Conservation (phyloP, 345 rosid species). For the Acer yangbiense region DNA sequence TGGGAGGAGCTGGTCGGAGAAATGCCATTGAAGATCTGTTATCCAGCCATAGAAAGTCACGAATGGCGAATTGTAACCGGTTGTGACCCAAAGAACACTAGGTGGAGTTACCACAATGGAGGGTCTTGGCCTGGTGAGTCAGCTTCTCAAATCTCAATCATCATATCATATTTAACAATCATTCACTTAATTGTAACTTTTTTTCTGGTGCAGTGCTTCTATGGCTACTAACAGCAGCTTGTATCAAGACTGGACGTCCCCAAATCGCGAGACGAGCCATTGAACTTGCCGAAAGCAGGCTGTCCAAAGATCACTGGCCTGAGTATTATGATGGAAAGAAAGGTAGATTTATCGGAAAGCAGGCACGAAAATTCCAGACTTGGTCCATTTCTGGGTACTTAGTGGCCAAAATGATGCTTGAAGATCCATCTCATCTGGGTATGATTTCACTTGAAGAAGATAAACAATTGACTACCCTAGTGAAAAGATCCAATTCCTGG, state of each 20-base stretch:
- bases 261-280: conserved; percentile 65
- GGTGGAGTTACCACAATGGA: conserved; percentile 74
- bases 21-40: conserved; percentile 72
- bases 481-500: conserved; percentile 68
- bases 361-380: conserved; percentile 68
- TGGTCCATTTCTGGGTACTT: conserved; percentile 72
- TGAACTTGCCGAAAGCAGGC: conserved; percentile 50
- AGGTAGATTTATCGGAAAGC: conserved; percentile 59
- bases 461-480: conserved; percentile 57
- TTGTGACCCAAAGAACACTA: conserved; percentile 67
- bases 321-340: conserved; percentile 69
- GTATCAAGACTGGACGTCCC: conserved; percentile 69
- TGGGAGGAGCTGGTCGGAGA: conserved; percentile 76
- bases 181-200: not conserved
- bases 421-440: conserved; percentile 67
- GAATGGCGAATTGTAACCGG: conserved; percentile 63
- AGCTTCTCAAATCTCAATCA: not conserved
- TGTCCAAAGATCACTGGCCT: conserved; percentile 68
- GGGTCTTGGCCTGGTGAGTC: conserved; percentile 71
- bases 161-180: not conserved
- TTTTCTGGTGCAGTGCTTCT: conserved; percentile 50
- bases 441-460: conserved; percentile 73
- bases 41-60: conserved; percentile 66
- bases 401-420: conserved; percentile 71
- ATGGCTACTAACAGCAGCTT: conserved; percentile 70